phyloP scores from a whole-genome alignment of 805 yeast genomes.

The Candida adriatica region DNA sequence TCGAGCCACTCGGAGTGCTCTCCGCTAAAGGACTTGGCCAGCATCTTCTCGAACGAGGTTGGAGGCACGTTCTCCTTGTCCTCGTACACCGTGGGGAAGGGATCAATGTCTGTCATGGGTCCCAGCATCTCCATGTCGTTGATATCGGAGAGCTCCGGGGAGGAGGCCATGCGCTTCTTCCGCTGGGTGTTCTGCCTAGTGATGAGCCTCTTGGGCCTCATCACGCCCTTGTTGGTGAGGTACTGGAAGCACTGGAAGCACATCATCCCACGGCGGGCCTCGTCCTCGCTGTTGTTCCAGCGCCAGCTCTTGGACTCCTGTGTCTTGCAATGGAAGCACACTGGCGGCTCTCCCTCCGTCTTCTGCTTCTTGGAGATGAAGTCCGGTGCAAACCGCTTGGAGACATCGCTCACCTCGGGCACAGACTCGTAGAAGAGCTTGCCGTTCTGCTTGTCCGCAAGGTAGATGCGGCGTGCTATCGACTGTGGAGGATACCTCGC shows the following conservation, averaged over 20 bases:
- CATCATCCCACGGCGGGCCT: conserved; percentile 18
- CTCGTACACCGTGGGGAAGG: conserved; percentile 19
- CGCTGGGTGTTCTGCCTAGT: conserved; percentile 8
- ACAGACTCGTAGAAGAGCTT: conserved; percentile 2
- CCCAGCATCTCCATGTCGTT: conserved; percentile 21
- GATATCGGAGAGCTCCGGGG: conserved; percentile 17
- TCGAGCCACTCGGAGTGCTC: conserved; percentile 25
- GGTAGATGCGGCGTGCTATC: conserved; percentile 22
- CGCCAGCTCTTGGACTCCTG: conserved; percentile 23
- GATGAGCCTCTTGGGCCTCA: conserved; percentile 21
- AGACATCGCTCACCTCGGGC: conserved; percentile 7
- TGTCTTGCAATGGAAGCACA: conserved; percentile 22
- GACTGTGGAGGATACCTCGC: conserved; percentile 22
- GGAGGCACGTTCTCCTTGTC: conserved; percentile 8
- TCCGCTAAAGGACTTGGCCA: conserved; percentile 32
- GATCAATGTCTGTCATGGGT: conserved; percentile 26
- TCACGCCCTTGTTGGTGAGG: conserved; percentile 17
- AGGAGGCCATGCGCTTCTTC: conserved; percentile 7
- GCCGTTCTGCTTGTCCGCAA: conserved; percentile 21
- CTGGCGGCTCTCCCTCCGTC: conserved; percentile 13
- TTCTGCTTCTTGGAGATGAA: conserved; percentile 16
- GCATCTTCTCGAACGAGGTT: conserved; percentile 31
- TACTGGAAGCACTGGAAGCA: conserved; percentile 22
- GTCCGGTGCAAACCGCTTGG: conserved; percentile 24
- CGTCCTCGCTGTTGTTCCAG: conserved; percentile 22